phyloP scores from a whole-genome alignment of 2,329 filamentous ascomycete genomes.

The Apiospora phragmitis region DNA sequence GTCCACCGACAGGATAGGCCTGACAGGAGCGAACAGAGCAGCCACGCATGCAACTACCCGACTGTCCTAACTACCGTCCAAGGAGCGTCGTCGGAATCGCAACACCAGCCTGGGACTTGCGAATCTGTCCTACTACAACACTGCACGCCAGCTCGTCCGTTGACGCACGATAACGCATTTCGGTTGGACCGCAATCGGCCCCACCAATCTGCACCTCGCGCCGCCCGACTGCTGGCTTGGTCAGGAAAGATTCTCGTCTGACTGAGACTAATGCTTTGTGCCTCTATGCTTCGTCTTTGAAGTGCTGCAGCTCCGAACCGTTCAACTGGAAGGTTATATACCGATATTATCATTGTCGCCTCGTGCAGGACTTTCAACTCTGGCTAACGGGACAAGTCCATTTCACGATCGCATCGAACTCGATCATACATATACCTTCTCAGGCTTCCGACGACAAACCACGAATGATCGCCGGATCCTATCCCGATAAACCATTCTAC shows the following conservation, averaged over 20 bases:
- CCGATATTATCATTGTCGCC: background rate
- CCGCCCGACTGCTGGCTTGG: background rate
- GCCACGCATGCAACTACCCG: constrained; percentile 3
- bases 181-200: background rate
- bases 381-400: background rate
- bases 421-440: background rate
- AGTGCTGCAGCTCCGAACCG: background rate
- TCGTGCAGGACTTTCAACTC: background rate
- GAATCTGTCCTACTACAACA: background rate
- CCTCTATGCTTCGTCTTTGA: background rate
- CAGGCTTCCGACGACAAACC: background rate
- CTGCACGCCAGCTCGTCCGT: background rate
- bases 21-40: background rate
- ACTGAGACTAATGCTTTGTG: background rate
- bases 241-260: background rate
- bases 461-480: background rate
- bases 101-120: background rate
- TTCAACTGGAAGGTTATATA: background rate
- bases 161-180: constrained; percentile 5
- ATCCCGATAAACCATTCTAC: background rate
- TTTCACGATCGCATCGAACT: background rate
- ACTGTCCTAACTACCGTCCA: background rate
- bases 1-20: background rate
- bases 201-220: background rate
- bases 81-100: background rate